Base-by-base conservation (phyloP, 257 asterid genomes). In the Lycium ferocissimum region DNA sequence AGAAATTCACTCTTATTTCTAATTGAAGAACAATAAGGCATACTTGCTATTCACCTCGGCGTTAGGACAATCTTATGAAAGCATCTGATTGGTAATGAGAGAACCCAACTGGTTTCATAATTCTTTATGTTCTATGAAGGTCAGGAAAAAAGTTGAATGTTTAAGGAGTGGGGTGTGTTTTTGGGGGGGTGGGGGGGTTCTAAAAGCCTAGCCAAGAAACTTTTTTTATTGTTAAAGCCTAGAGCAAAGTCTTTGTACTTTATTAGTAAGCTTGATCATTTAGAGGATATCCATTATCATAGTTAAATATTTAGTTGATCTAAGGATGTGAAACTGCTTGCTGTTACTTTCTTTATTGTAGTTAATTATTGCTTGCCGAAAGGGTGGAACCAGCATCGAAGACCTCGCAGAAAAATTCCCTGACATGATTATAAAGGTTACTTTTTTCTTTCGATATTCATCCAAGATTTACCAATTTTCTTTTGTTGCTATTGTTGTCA, bases 331-430 rank as follows among this genome's bases (percentile, higher is more conserved):
- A 76, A 76, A 63, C 26, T 51, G 47, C 47, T 51, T 51, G 43
- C 47, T 76, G 63, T 51, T 76, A 2, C 26, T 71, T 40, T 83
- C 61, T 63, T 37, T 79, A 40, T 72, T 89, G 91, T 94, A 97
- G 99, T 91, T 97, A 89, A 97, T 97, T 80, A 94, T 95, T 86
- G 94, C 99, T 85, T 97, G 99, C 61, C 89, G 93, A 81, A 94
- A 93, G 90, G 99, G 99, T 80, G 99, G 99, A 90, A 97, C 99
- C 56, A 97, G 99, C 86, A 97, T 97, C 26, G 99, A 97, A 89
- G 99, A 97, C 91, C 97, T 97, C 67, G 99, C 99, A 15, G 98
- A 97, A 91, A 85, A 93, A 89, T 98, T 95, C 83, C 99, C 99
- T 4, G 99, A 95, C 84, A 90, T 93, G 94, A 97, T 97, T 76